Conservation (phyloP, 306 rosid species). For the Erythrophleum fordii region DNA sequence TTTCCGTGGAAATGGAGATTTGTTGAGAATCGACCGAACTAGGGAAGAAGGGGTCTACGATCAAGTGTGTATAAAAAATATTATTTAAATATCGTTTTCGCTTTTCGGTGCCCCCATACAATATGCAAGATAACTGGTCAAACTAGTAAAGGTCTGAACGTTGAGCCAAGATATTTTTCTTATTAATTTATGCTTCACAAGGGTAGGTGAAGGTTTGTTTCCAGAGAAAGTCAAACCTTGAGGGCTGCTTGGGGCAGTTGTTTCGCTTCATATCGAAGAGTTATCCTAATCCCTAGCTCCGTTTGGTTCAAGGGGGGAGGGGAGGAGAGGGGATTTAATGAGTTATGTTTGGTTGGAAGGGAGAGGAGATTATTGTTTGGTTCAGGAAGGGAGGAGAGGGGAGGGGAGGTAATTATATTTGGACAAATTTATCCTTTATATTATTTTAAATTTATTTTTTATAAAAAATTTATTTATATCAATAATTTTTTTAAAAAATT, state of each 20-base stretch:
- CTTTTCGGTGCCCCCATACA: conserved; percentile 16
- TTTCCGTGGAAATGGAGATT: background rate
- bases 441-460: too few species aligned
- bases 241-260: conserved; percentile 1
- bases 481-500: too few species aligned
- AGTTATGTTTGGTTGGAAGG: too few species aligned
- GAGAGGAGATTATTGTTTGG: too few species aligned
- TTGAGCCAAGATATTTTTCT: background rate
- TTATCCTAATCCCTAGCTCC: background rate
- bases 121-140: conserved; percentile 22
- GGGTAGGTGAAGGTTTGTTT: conserved; percentile 9
- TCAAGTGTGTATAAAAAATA: background rate
- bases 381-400: too few species aligned
- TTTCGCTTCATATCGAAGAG: background rate
- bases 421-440: too few species aligned
- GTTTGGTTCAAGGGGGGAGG: too few species aligned
- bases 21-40: background rate
- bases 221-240: conserved; percentile 21
- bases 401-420: too few species aligned
- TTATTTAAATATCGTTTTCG: background rate
- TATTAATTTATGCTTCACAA: background rate
- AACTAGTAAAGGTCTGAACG: conserved; percentile 19
- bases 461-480: too few species aligned
- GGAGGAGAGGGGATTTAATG: too few species aligned
- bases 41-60: background rate